phyloP scores from a whole-genome alignment of 768 basidiomycete species.

The Kwoniella sp. region DNA sequence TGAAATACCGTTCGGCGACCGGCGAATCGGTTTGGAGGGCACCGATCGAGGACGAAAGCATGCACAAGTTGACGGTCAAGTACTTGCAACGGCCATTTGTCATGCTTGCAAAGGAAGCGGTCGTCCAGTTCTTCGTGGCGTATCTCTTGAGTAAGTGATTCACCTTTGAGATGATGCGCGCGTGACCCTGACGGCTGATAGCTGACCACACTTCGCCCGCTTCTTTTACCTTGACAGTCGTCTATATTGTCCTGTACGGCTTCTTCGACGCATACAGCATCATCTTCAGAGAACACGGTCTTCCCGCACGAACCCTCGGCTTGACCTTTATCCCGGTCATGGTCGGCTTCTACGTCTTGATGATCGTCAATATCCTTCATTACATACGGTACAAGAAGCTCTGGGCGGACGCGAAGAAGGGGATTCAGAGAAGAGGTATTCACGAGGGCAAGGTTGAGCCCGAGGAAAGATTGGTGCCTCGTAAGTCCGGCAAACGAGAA shows the following conservation, averaged over 20 bases:
- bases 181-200: not conserved
- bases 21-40: conserved; percentile 34
- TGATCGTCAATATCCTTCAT: conserved; percentile 18
- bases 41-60: conserved; percentile 31
- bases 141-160: conserved; percentile 31
- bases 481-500: conserved; percentile 24
- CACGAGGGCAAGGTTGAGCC: conserved; percentile 36
- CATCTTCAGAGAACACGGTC: conserved; percentile 30
- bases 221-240: conserved; percentile 18
- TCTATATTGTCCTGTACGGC: conserved; percentile 34
- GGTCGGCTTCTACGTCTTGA: conserved; percentile 32
- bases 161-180: not conserved
- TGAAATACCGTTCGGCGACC: conserved; percentile 17
- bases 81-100: conserved; percentile 32
- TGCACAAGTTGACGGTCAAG: conserved; percentile 27
- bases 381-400: conserved; percentile 29
- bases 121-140: conserved; percentile 33
- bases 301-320: conserved; percentile 18
- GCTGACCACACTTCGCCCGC: not conserved
- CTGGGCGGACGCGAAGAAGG: conserved; percentile 27
- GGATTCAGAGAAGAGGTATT: conserved; percentile 29
- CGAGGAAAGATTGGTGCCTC: conserved; percentile 36
- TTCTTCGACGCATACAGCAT: conserved; percentile 35
- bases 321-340: conserved; percentile 37
- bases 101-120: conserved; percentile 33